Evolutionary conservation across 768 basidiomycete genomes (phyloP), one percentile per base, ranked within the genome.

Genomic region (Naganishia vishniacii): DNA sequence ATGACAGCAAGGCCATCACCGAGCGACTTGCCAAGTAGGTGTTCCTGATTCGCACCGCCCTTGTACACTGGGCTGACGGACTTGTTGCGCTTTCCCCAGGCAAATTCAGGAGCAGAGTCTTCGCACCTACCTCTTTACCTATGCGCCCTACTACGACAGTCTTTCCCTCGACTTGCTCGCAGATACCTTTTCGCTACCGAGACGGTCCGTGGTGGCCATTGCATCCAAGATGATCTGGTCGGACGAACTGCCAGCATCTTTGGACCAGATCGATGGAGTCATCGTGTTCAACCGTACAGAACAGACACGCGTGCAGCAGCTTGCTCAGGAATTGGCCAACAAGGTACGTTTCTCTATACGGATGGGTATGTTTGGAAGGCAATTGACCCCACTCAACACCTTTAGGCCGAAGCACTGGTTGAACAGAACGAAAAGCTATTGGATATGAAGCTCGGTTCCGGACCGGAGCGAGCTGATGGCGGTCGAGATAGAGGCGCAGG

Each of bases 151-250:
- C 78, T 98, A 99, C 80, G 86, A 83, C 72, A 89, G 91, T 13
- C 82, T 97, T 40, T 97, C 95, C 1, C 83, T 99, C 47, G 83
- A 86, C 0, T 83, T 93, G 58, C 84, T 99, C 34, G 86, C 93
- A 11, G 82, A 84, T 48, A 93, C 91, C 0, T 97, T 98, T 80
- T 86, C 86, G 9, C 81, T 98, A 31, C 83, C 93, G 3, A 78
- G 86, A 51, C 84, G 87, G 44, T 80, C 86, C 4, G 90, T 97
- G 4, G 91, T 87, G 8, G 91, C 91, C 13, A 85, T 95, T 69
- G 88, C 97, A 42, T 93, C 90, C 28, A 90, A 92, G 78, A 97
- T 99, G 95, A 95, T 98, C 71, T 97, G 93, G 91, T 91, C 83
- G 72, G 95, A 97, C 72, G 92, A 97, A 73, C 81, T 99, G 12